Conservation (phyloP, 768 basidiomycete species). For the Phaeolepiota aurea region DNA sequence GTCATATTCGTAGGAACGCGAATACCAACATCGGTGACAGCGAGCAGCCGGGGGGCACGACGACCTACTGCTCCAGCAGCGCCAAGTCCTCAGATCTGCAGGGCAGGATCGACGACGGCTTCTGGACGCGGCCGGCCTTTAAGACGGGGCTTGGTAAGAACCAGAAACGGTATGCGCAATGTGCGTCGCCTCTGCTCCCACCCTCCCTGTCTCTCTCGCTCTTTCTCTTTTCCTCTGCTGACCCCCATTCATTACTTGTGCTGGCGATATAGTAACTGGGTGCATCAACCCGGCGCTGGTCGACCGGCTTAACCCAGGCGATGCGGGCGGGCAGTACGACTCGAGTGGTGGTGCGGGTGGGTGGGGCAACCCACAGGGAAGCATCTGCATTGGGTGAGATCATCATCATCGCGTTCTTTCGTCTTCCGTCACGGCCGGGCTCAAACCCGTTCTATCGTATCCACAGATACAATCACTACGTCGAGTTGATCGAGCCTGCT, state of each 20-base stretch:
- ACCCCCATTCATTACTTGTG: too few relatives aligned
- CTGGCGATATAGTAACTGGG: conserved; percentile 58
- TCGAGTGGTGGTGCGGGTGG: conserved; percentile 45
- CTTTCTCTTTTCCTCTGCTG: too few relatives aligned
- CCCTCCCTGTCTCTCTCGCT: too few relatives aligned
- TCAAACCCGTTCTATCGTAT: too few relatives aligned
- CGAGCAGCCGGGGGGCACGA: conserved; percentile 47
- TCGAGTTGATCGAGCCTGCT: conserved; percentile 48
- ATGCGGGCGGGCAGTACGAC: conserved; percentile 51
- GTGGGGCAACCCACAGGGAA: conserved; percentile 42
- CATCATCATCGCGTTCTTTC: too few relatives aligned
- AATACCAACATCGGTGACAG: conserved; percentile 52
- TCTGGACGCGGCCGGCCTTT: too few relatives aligned
- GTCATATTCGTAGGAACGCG: conserved; percentile 25
- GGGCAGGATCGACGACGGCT: conserved; percentile 34
- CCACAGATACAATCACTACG: conserved; percentile 53
- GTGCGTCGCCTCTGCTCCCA: too few relatives aligned
- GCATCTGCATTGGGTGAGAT: conserved; percentile 42
- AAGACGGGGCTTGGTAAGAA: too few relatives aligned
- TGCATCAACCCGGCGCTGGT: conserved; percentile 40
- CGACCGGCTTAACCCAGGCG: conserved; percentile 34
- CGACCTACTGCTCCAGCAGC: conserved; percentile 41
- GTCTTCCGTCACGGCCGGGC: too few relatives aligned
- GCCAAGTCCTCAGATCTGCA: conserved; percentile 31
- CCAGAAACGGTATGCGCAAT: too few relatives aligned